Evolutionary conservation across 331 rosid species (phyloP).

Genomic region (Ulmus americana): DNA sequence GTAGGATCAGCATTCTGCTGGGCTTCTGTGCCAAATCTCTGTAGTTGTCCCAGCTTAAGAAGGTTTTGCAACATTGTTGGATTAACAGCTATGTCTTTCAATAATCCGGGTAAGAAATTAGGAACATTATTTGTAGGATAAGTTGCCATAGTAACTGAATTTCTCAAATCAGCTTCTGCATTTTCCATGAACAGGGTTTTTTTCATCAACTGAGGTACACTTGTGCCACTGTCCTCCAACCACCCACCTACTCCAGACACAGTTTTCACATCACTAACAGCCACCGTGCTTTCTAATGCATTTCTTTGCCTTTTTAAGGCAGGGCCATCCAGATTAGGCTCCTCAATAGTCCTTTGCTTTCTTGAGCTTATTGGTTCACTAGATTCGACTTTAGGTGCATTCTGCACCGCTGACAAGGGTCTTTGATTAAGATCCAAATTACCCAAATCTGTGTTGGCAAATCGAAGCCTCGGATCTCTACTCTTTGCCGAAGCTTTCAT

Average conservation of each 20-base stretch:
- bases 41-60: slow-evolving; percentile 52
- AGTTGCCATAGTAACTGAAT: slow-evolving; percentile 19
- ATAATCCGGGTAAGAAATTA: slow-evolving; percentile 51
- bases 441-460: slow-evolving; percentile 52
- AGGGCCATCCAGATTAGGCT: slow-evolving; percentile 47
- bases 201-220: slow-evolving; percentile 42
- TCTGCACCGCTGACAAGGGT: slow-evolving; percentile 26
- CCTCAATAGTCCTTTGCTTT: slow-evolving; percentile 63
- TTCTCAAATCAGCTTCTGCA: slow-evolving; percentile 38
- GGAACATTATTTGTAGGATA: slow-evolving; percentile 30
- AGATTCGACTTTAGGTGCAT: slow-evolving; percentile 46
- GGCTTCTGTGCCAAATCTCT: slow-evolving; percentile 49
- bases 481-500: slow-evolving; percentile 52
- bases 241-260: slow-evolving; percentile 56
- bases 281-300: slow-evolving; percentile 35
- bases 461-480: slow-evolving; percentile 93
- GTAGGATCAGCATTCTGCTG: slow-evolving; percentile 46
- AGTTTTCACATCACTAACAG: slow-evolving; percentile 35
- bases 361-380: slow-evolving; percentile 44
- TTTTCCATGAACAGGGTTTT: slow-evolving; percentile 43
- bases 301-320: slow-evolving; percentile 55
- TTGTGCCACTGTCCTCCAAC: slow-evolving; percentile 47
- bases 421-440: slow-evolving; percentile 46
- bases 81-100: slow-evolving; percentile 66
- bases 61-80: slow-evolving; percentile 63